These are phyloP conservation scores for Chlamydomonas reinhardtii DNA, from an alignment of 163 green algal species.

Conservation along the genomic window DNA sequence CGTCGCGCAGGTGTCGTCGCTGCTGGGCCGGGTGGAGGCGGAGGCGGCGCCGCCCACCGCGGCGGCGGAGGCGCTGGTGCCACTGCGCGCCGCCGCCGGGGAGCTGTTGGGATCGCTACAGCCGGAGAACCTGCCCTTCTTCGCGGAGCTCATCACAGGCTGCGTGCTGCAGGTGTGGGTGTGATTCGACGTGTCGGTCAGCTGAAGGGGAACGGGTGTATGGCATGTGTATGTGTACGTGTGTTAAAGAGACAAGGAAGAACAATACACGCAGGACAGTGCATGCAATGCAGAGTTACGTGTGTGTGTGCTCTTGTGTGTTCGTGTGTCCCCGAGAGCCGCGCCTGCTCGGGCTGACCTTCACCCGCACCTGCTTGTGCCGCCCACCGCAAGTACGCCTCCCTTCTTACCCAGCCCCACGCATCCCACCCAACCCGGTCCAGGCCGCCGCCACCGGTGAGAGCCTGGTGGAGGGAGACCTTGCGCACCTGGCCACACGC, in stretches of 20 bases:
- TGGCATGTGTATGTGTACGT: too few species aligned
- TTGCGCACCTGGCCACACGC: constrained; percentile 67
- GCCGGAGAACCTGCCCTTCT: constrained; percentile 68
- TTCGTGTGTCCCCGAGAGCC: too few species aligned
- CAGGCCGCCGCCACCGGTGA: constrained; percentile 62
- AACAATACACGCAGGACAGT: too few species aligned
- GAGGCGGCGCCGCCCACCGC: not conserved
- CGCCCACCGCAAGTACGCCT: too few species aligned
- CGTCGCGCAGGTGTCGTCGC: not conserved
- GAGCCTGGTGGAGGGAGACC: constrained; percentile 72
- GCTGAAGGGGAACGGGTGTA: not conserved
- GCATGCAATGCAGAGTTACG: too few species aligned
- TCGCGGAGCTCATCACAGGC: constrained; percentile 74
- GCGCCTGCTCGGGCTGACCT: too few species aligned
- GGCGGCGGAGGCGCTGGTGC: constrained; percentile 16
- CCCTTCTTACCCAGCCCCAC: too few species aligned
- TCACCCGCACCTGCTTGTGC: too few species aligned
- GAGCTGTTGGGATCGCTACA: constrained; percentile 65
- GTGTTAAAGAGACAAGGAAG: too few species aligned
- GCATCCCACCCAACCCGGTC: too few species aligned
- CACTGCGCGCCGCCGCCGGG: constrained; percentile 49
- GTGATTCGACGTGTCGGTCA: too few species aligned
- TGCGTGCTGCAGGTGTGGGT: constrained; percentile 64
- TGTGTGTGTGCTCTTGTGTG: too few species aligned
- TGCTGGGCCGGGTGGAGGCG: not conserved